A percentile compares a stretch with the other conserved stretches of the same genome.
Conservation (phyloP, 2,329 filamentous ascomycete genomes). For the Emericellopsis atlantica region DNA sequence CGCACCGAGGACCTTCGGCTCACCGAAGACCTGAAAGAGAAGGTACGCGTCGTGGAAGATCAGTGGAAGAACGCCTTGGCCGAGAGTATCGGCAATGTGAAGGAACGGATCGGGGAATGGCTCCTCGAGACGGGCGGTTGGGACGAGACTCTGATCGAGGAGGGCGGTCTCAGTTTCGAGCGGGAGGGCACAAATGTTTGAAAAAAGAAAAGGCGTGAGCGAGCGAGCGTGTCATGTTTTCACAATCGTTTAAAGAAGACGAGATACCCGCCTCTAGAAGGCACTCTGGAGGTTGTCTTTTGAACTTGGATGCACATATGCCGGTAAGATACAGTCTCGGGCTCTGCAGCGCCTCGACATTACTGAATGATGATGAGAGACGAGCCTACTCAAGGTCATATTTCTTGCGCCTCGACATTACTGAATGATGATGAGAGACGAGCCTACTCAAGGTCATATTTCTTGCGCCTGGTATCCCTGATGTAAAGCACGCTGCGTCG, state of each 20-base stretch:
- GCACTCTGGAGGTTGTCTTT: not conserved
- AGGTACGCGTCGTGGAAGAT: constrained; percentile 79
- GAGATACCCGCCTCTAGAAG: constrained; percentile 3
- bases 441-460: not conserved
- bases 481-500: not conserved
- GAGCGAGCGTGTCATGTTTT: not conserved
- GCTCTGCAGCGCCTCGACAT: not conserved
- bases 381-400: not conserved
- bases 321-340: not conserved
- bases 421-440: not conserved
- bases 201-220: not conserved
- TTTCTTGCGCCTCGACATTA: not conserved
- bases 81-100: constrained; percentile 58
- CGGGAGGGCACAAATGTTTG: not conserved
- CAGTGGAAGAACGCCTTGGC: constrained; percentile 88
- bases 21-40: constrained; percentile 84
- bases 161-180: not conserved
- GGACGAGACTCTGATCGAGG: constrained; percentile 55
- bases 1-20: constrained; percentile 56
- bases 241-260: constrained; percentile 1
- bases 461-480: not conserved
- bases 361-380: too few relatives aligned
- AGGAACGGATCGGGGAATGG: constrained; percentile 60
- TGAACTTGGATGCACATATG: not conserved
- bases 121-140: constrained; percentile 72